Evolutionary conservation across 2,329 filamentous ascomycete species (phyloP).

Genomic region (Aspergillus arachidicola): DNA sequence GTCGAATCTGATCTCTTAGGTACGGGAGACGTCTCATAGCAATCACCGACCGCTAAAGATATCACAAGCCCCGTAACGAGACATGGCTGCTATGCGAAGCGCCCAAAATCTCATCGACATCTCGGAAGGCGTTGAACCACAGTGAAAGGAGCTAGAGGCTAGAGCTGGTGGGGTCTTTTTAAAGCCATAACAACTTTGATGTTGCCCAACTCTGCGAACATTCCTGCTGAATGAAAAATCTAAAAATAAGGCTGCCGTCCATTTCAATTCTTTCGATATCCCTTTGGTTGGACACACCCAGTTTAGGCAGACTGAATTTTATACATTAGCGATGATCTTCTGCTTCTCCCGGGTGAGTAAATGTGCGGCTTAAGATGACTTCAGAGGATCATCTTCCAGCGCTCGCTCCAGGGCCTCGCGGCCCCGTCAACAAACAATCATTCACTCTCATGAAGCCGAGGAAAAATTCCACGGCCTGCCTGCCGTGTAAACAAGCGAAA

Average conservation of each 20-base stretch:
- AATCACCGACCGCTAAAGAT: background rate
- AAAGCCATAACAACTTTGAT: background rate
- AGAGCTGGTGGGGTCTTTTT: background rate
- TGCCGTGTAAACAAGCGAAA: slow-evolving; percentile 39
- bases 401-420: slow-evolving; percentile 31
- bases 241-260: background rate
- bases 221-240: background rate
- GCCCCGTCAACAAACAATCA: slow-evolving; percentile 18
- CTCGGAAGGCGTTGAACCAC: slow-evolving; percentile 1
- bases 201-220: background rate
- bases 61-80: background rate
- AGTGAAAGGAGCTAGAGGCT: background rate
- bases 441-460: slow-evolving; percentile 31
- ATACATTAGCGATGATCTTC: background rate
- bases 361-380: slow-evolving; percentile 16
- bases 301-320: background rate
- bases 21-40: background rate
- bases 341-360: background rate
- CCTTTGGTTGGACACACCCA: background rate
- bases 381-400: slow-evolving; percentile 27
- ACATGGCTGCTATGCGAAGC: slow-evolving; percentile 1
- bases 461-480: slow-evolving; percentile 41
- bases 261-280: background rate
- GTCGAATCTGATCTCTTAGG: background rate
- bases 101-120: slow-evolving; percentile 1